Percentiles rank a stretch among this genome's conserved stretches.
These are phyloP conservation scores for Dothideomycetidae sp. DNA, from an alignment of 2,329 filamentous ascomycete species.

Conservation along the genomic window DNA sequence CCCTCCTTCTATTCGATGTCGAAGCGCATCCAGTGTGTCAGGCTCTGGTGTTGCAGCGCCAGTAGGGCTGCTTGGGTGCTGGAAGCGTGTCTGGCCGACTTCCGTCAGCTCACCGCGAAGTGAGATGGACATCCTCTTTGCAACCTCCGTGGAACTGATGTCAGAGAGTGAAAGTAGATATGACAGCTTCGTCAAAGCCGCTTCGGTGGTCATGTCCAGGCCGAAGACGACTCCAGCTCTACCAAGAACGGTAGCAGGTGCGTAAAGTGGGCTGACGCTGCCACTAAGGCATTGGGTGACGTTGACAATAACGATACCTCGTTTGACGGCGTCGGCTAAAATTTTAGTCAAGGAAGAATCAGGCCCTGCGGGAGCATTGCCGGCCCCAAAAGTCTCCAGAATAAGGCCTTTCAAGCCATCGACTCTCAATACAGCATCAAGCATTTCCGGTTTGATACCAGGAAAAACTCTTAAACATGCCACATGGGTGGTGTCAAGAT, in stretches of 20 bases:
- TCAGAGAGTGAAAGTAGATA: conserved; percentile 62
- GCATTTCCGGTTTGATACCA: conserved; percentile 85
- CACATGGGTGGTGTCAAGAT: conserved; percentile 74
- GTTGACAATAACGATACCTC: conserved; percentile 77
- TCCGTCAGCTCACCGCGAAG: conserved; percentile 79
- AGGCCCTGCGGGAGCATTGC: conserved; percentile 72
- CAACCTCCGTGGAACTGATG: conserved; percentile 51
- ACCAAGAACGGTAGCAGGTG: conserved; percentile 49
- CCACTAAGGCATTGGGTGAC: conserved; percentile 66
- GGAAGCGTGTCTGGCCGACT: conserved; percentile 55
- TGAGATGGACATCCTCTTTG: conserved; percentile 55
- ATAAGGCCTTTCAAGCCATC: conserved; percentile 69
- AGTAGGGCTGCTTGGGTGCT: conserved; percentile 46
- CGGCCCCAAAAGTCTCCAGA: conserved; percentile 84
- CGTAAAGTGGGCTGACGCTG: conserved; percentile 28
- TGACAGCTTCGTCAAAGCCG: conserved; percentile 77
- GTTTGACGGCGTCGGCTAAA: conserved; percentile 59
- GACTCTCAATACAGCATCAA: conserved; percentile 66
- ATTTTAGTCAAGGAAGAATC: conserved; percentile 68
- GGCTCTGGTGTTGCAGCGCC: conserved; percentile 39
- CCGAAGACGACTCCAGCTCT: conserved; percentile 79
- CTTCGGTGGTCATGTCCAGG: conserved; percentile 78
- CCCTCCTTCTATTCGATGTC: conserved; percentile 64
- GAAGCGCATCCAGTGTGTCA: conserved; percentile 59
- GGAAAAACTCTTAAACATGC: conserved; percentile 83